Evolutionary conservation across 2,329 filamentous ascomycete species (phyloP).

Genomic region (Coniochaeta ligniaria): DNA sequence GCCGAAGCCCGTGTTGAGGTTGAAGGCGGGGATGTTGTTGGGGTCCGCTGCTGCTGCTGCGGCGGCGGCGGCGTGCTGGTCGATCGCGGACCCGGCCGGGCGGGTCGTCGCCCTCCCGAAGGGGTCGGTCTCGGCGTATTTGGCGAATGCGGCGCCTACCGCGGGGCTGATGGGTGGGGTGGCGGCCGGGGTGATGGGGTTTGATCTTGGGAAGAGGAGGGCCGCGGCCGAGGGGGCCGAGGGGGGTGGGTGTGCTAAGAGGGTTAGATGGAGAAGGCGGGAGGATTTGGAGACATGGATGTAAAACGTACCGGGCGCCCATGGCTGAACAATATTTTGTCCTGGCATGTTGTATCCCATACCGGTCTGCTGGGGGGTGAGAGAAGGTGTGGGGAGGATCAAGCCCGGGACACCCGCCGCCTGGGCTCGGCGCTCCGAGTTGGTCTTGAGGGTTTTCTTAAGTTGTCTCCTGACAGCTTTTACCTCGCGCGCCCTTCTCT

Average conservation of each 20-base stretch:
- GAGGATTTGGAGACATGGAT: not conserved
- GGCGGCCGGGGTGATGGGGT: not conserved
- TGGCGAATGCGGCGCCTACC: not conserved
- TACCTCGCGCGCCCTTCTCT: not conserved
- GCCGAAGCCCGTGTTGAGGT: not conserved
- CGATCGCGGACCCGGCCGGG: no score
- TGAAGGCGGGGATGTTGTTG: not conserved
- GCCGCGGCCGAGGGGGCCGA: not conserved
- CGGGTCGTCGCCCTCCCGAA: no score
- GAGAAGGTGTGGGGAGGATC: not conserved
- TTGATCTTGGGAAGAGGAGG: not conserved
- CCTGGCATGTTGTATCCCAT: not conserved
- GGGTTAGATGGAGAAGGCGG: not conserved
- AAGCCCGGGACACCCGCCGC: not conserved
- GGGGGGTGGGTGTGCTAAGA: not conserved
- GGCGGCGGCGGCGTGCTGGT: no score
- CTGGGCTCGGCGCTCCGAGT: not conserved
- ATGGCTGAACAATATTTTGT: not conserved
- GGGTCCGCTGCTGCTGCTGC: no score
- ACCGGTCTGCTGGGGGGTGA: not conserved
- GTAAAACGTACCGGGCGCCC: not conserved
- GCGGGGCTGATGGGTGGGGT: not conserved
- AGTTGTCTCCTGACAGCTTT: not conserved
- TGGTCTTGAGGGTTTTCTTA: not conserved
- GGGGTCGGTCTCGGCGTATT: not conserved